A percentile compares a stretch with the other conserved stretches of the same genome.
phyloP scores from a whole-genome alignment of 305 asterid genomes.

The Ilex paraguariensis region DNA sequence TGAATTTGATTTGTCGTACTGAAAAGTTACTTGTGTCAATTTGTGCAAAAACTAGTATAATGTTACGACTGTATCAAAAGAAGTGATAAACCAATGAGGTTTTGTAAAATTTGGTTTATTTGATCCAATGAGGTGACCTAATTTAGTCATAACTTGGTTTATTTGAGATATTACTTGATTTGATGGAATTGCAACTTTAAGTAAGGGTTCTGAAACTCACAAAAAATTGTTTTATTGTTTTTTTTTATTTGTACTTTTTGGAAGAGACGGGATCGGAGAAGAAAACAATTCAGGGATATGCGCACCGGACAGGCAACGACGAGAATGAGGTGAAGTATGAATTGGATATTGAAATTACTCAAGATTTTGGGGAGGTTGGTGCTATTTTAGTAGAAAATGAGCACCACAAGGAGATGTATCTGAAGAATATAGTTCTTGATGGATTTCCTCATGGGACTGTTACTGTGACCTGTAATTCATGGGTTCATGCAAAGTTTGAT shows the following conservation, averaged over 20 bases:
- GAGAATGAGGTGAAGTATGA: conserved; percentile 29
- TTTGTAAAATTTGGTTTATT: too few relatives aligned
- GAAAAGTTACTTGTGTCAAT: too few relatives aligned
- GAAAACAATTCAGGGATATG: conserved; percentile 27
- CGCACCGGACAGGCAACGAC: conserved; percentile 4
- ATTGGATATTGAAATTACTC: conserved; percentile 25
- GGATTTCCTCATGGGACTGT: conserved; percentile 27
- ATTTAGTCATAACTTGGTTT: too few relatives aligned
- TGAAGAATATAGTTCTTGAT: conserved; percentile 33
- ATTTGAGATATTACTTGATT: too few relatives aligned
- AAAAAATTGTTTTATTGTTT: not conserved
- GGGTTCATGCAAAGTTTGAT: conserved; percentile 54
- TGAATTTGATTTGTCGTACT: too few relatives aligned
- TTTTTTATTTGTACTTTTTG: not conserved
- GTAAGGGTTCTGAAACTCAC: too few relatives aligned
- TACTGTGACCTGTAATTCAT: conserved; percentile 40
- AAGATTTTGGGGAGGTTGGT: conserved; percentile 60
- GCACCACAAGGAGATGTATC: conserved; percentile 49
- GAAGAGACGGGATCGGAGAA: conserved; percentile 42
- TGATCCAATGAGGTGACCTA: too few relatives aligned
- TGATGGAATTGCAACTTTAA: too few relatives aligned
- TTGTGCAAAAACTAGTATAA: too few relatives aligned
- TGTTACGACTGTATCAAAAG: too few relatives aligned
- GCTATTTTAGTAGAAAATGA: conserved; percentile 57
- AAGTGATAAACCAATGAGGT: too few relatives aligned